Evolutionary conservation across 306 rosid genomes (phyloP).

Genomic region (Medicago ruthenica): DNA sequence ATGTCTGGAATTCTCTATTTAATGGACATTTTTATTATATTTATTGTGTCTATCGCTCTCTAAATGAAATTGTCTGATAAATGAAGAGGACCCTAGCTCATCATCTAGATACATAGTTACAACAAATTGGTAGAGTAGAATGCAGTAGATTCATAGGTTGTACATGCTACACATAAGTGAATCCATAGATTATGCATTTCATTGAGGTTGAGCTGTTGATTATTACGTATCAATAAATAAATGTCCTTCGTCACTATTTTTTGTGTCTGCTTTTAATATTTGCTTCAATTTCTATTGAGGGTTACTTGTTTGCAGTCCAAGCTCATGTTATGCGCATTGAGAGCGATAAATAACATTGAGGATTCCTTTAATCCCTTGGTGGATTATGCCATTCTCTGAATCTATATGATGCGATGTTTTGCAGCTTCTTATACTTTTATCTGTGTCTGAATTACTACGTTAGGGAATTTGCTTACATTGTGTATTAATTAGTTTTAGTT

Average conservation of each 20-base stretch:
- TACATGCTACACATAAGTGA: constrained; percentile 29
- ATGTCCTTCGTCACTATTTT: constrained; percentile 17
- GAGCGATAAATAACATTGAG: constrained; percentile 3
- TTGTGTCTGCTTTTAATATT: constrained; percentile 24
- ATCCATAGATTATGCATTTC: constrained; percentile 28
- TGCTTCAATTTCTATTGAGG: neutral
- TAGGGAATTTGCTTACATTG: neutral
- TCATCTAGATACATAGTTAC: constrained; percentile 1
- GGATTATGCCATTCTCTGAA: neutral
- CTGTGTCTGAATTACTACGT: constrained; percentile 2
- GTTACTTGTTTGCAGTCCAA: constrained; percentile 20
- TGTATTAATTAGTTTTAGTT: neutral
- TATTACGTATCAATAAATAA: constrained; percentile 22
- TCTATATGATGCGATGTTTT: constrained; percentile 8
- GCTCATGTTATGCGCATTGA: neutral
- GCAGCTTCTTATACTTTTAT: neutral
- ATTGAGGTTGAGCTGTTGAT: constrained; percentile 7
- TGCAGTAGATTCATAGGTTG: constrained; percentile 33
- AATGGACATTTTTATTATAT: too few species aligned
- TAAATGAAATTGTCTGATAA: too few species aligned
- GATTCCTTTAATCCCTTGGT: neutral
- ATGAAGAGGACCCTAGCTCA: too few species aligned
- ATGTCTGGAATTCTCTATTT: too few species aligned
- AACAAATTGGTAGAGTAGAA: constrained; percentile 35
- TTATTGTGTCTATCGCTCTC: too few species aligned